These are phyloP conservation scores for Metschnikowia similis DNA, from an alignment of 805 yeast species.

Conservation along the genomic window DNA sequence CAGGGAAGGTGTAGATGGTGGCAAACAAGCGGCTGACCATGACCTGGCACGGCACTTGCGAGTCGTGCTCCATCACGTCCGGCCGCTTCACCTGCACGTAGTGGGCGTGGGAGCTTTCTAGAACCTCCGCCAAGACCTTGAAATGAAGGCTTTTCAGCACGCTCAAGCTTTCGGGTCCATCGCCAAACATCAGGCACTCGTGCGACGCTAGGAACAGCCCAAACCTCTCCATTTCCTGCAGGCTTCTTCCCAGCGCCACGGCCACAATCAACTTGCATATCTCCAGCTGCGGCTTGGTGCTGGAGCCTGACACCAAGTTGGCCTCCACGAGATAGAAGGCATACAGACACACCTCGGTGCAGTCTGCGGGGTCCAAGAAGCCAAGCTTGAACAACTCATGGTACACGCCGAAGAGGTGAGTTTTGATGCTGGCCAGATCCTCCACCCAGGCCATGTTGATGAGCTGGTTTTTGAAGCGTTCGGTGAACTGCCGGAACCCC, in stretches of 20 bases:
- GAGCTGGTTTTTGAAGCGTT: slow-evolving; percentile 62
- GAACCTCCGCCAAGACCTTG: slow-evolving; percentile 16
- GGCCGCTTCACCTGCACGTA: slow-evolving; percentile 6
- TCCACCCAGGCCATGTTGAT: slow-evolving; percentile 50
- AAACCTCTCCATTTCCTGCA: slow-evolving; percentile 34
- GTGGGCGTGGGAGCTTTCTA: slow-evolving; percentile 10
- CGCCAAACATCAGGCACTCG: slow-evolving; percentile 22
- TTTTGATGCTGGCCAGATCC: slow-evolving; percentile 51
- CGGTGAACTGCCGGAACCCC: slow-evolving; percentile 75
- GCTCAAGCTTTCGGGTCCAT: slow-evolving; percentile 17
- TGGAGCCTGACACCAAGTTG: slow-evolving; percentile 1
- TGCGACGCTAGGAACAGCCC: slow-evolving; percentile 27
- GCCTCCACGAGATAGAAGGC: slow-evolving; percentile 17
- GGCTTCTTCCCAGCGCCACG: slow-evolving; percentile 38
- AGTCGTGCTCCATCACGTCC: not conserved
- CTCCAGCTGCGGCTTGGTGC: slow-evolving; percentile 36
- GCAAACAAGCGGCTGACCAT: slow-evolving; percentile 23
- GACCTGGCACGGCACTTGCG: slow-evolving; percentile 1
- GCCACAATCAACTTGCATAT: slow-evolving; percentile 51
- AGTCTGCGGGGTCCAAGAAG: slow-evolving; percentile 58
- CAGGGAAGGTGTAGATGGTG: slow-evolving; percentile 29
- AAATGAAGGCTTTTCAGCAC: slow-evolving; percentile 20
- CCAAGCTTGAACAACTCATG: slow-evolving; percentile 56
- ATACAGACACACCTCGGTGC: slow-evolving; percentile 14
- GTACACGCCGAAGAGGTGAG: slow-evolving; percentile 47